Base-by-base conservation (phyloP, 108 stramenopile genomes). In the Asterionellopsis glacialis region DNA sequence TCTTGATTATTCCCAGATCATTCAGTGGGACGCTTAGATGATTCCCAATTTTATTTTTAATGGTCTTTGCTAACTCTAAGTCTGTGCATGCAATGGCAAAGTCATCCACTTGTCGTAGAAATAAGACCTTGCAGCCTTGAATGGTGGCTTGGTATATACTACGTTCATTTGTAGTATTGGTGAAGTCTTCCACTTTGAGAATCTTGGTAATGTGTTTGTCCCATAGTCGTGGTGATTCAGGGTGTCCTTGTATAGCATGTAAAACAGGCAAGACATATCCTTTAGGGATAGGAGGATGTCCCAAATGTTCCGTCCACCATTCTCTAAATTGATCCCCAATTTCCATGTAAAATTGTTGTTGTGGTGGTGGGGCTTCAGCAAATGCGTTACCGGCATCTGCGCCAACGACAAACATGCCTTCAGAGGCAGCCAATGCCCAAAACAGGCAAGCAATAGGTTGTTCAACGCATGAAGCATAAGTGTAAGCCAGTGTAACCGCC, bases 61-160 rank as follows among this genome's bases (percentile, higher is more conserved):
- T n/a, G n/a, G n/a, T n/a, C n/a, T n/a, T n/a, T n/a, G n/a, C n/a
- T n/a, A n/a, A n/a, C n/a, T n/a, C n/a, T n/a, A n/a, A n/a, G n/a
- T n/a, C n/a, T n/a, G n/a, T n/a, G n/a, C n/a, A n/a, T n/a, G n/a
- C n/a, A n/a, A n/a, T n/a, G n/a, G n/a, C n/a, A n/a, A n/a, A n/a
- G n/a, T n/a, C n/a, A n/a, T n/a, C n/a, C n/a, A n/a, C 75, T 38
- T 83, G 82, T 7, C 77, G 71, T 0, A 54, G 40, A 12, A 83
- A 40, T 13, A 83, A 26, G 13, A 68, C 57, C 0, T 40, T 28
- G 3, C 55, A 14, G 12, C 64, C 68, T 9, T 60, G 18, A 39
- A 60, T 44, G 51, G 39, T 33, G 27, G 33, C 68, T 55, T 53
- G 55, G 24, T 70, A 70, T 7, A 70, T 33, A 56, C 57, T 64